A percentile compares a stretch with the other conserved stretches of the same genome.
Evolutionary conservation across 1,284 basidiomycete genomes (phyloP).

Genomic region (Boletus hoseneyae): DNA sequence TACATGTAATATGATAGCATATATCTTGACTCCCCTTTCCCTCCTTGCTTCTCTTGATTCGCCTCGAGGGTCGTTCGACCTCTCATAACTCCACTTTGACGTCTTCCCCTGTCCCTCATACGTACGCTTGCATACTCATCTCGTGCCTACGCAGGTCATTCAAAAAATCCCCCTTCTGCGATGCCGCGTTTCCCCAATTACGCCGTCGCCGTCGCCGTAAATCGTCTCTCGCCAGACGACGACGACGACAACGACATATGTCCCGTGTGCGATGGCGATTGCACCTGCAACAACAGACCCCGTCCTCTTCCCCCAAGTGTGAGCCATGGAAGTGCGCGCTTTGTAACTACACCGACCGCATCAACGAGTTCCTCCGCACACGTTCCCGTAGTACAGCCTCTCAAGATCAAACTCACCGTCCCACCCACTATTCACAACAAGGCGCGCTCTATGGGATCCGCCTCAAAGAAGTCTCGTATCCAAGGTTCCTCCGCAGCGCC

Average conservation of each 20-base stretch:
- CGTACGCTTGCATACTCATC: conserved; percentile 27
- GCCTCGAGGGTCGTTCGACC: conserved; percentile 12
- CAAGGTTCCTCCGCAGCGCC: conserved; percentile 13
- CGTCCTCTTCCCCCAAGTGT: conserved; percentile 28
- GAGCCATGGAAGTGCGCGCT: conserved; percentile 26
- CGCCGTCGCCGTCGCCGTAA: conserved; percentile 51
- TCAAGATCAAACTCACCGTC: conserved; percentile 76
- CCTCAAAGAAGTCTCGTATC: conserved; percentile 21
- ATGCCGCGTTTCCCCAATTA: conserved; percentile 66
- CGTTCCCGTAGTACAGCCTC: conserved; percentile 36
- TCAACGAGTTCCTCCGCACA: conserved; percentile 22
- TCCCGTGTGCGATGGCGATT: conserved; percentile 82
- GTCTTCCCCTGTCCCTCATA: conserved; percentile 22
- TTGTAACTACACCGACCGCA: conserved; percentile 30
- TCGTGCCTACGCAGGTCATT: conserved; percentile 40
- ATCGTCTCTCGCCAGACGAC: conserved; percentile 39
- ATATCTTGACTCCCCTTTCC: conserved; percentile 11
- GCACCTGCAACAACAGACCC: conserved; percentile 61
- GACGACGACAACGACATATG: conserved; percentile 80
- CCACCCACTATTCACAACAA: conserved; percentile 51
- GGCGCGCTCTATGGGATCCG: conserved; percentile 29
- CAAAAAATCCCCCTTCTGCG: conserved; percentile 55
- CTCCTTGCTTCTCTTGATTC: conserved; percentile 23
- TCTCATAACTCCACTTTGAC: conserved; percentile 25
- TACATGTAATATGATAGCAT: conserved; percentile 37